Evolutionary conservation across 176 grass and related monocot genomes (phyloP).

Genomic region (Otatea glauca): DNA sequence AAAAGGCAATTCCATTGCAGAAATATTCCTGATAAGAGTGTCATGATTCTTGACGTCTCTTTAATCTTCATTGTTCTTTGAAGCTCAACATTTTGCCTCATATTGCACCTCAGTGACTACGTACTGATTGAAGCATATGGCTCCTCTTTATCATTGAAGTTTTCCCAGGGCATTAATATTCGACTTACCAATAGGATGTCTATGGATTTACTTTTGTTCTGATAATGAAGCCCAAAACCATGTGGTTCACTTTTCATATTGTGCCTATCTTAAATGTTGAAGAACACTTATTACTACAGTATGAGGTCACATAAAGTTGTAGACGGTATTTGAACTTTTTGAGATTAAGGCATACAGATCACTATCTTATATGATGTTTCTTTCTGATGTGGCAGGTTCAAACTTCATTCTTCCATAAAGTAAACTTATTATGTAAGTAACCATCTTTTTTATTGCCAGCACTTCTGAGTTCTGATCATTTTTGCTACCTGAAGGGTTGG

Average conservation of each 20-base stretch:
- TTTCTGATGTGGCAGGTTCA: slow-evolving; percentile 28
- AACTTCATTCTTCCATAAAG: slow-evolving; percentile 13
- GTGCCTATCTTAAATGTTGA: not conserved
- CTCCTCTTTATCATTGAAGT: not conserved
- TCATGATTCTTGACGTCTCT: not conserved
- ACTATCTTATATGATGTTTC: slow-evolving; percentile 17
- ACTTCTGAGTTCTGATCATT: slow-evolving; percentile 42
- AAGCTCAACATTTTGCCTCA: not conserved
- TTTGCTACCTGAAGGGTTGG: slow-evolving; percentile 20
- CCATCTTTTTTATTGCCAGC: slow-evolving; percentile 14
- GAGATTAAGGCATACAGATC: not conserved
- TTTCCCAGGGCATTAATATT: not conserved
- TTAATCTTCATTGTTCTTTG: not conserved
- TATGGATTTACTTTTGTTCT: slow-evolving; percentile 9
- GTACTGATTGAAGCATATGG: slow-evolving; percentile 6
- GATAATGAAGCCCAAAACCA: not conserved
- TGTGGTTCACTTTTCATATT: slow-evolving; percentile 29
- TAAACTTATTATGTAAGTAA: slow-evolving; percentile 21
- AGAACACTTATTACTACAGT: not conserved
- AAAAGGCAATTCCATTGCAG: not conserved
- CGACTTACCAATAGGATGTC: not conserved
- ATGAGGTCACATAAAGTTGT: not conserved
- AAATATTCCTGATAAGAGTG: slow-evolving; percentile 30
- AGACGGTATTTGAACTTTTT: not conserved
- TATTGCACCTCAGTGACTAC: slow-evolving; percentile 14